These are phyloP conservation scores for Talaromyces sp. DNA, from an alignment of 2,329 filamentous ascomycete species.

Conservation along the genomic window DNA sequence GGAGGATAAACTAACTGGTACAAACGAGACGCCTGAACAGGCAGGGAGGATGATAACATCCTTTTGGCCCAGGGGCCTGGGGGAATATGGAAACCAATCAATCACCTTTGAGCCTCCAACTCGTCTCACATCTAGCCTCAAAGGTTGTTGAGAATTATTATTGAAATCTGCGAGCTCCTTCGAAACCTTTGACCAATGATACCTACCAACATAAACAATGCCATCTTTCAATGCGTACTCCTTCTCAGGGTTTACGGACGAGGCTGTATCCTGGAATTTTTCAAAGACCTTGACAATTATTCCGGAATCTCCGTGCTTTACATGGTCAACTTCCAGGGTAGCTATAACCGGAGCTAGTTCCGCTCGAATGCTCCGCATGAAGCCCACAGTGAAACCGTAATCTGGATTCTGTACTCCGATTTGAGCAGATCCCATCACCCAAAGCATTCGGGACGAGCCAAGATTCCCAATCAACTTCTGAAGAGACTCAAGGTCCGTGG, in stretches of 20 bases:
- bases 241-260: background rate
- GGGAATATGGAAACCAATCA: background rate
- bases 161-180: background rate
- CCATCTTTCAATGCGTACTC: background rate
- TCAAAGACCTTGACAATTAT: background rate
- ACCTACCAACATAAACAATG: background rate
- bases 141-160: background rate
- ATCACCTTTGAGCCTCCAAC: background rate
- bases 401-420: background rate
- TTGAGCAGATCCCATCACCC: background rate
- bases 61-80: background rate
- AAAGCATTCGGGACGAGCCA: constrained; percentile 2
- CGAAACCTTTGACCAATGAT: background rate
- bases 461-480: background rate
- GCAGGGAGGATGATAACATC: background rate
- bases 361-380: background rate
- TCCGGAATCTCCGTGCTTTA: background rate
- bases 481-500: background rate
- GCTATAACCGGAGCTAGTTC: background rate
- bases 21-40: background rate
- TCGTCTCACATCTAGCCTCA: background rate
- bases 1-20: background rate
- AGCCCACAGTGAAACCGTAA: background rate
- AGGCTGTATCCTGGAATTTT: background rate
- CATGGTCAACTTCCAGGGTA: background rate